Evolutionary conservation across 2,329 filamentous ascomycete genomes (phyloP).

Genomic region (Monilinia fructicola): DNA sequence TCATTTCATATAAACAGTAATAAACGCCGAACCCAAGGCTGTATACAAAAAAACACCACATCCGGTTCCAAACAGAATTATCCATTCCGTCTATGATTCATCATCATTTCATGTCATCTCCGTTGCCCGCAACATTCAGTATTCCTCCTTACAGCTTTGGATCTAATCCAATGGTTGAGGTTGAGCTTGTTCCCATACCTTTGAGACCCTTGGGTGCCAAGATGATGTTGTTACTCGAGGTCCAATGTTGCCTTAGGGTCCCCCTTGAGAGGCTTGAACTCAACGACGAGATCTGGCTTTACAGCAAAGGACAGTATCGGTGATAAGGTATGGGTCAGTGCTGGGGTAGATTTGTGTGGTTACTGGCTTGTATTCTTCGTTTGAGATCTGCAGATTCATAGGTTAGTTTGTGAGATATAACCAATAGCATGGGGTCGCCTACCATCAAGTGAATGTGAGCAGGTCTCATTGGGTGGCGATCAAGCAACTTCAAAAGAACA

Average conservation of each 20-base stretch:
- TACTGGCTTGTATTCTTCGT: conserved; percentile 63
- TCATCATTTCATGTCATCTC: background rate
- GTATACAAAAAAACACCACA: conserved; percentile 11
- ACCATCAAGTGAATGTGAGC: conserved; percentile 60
- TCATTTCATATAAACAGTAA: conserved; percentile 7
- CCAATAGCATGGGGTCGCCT: conserved; percentile 1
- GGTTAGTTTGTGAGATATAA: background rate
- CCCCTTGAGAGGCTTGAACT: conserved; percentile 44
- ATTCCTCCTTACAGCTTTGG: conserved; percentile 4
- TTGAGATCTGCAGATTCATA: conserved; percentile 46
- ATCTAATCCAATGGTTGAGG: background rate
- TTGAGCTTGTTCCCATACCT: too few species aligned
- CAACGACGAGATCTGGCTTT: conserved; percentile 51
- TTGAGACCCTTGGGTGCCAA: conserved; percentile 26
- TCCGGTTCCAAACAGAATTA: conserved; percentile 3
- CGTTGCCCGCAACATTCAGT: background rate
- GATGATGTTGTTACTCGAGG: conserved; percentile 43
- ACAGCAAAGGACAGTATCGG: conserved; percentile 55
- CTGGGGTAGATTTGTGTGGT: conserved; percentile 76
- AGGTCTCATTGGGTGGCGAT: conserved; percentile 56
- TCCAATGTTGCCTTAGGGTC: conserved; percentile 40
- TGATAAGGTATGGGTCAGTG: conserved; percentile 58
- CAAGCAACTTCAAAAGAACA: conserved; percentile 52
- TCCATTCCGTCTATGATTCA: background rate
- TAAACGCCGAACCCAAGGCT: conserved; percentile 10